Percentiles rank a stretch among this genome's conserved stretches.
Conservation (phyloP, 345 rosid genomes). For the Limnanthes douglasii region DNA sequence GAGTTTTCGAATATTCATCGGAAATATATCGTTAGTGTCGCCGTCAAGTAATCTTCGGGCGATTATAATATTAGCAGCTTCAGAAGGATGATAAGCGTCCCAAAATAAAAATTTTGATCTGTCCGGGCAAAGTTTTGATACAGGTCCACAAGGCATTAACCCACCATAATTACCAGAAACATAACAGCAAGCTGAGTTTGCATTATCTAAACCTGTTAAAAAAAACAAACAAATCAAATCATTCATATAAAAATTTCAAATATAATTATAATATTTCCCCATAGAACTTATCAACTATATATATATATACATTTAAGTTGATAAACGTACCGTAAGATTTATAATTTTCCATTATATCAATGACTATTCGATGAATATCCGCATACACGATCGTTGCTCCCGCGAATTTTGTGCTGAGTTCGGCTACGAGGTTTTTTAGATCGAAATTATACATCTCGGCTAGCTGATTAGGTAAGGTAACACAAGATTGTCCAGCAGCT, state of each 20-base stretch:
- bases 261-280: no score
- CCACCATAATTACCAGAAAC: slow-evolving; percentile 41
- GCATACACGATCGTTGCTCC: slow-evolving; percentile 38
- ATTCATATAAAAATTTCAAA: slow-evolving; percentile 2
- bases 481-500: slow-evolving; percentile 23
- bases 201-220: slow-evolving; percentile 41
- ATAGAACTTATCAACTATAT: no score
- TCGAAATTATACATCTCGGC: slow-evolving; percentile 35
- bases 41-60: slow-evolving; percentile 20
- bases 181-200: slow-evolving; percentile 37
- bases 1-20: slow-evolving; percentile 24
- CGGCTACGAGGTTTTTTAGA: slow-evolving; percentile 21
- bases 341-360: slow-evolving; percentile 35
- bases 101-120: slow-evolving; percentile 21
- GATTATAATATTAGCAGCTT: slow-evolving; percentile 12
- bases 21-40: slow-evolving; percentile 13
- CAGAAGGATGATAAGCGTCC: slow-evolving; percentile 26
- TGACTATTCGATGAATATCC: slow-evolving; percentile 31
- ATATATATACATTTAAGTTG: no score
- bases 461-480: slow-evolving; percentile 25
- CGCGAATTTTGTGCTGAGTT: slow-evolving; percentile 19
- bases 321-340: slow-evolving; percentile 31
- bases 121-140: slow-evolving; percentile 15
- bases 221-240: not conserved
- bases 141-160: slow-evolving; percentile 27